Evolutionary conservation across 2,329 filamentous ascomycete genomes (phyloP), one percentile per base, ranked within the genome.

Genomic region (Penicillium sp.): DNA sequence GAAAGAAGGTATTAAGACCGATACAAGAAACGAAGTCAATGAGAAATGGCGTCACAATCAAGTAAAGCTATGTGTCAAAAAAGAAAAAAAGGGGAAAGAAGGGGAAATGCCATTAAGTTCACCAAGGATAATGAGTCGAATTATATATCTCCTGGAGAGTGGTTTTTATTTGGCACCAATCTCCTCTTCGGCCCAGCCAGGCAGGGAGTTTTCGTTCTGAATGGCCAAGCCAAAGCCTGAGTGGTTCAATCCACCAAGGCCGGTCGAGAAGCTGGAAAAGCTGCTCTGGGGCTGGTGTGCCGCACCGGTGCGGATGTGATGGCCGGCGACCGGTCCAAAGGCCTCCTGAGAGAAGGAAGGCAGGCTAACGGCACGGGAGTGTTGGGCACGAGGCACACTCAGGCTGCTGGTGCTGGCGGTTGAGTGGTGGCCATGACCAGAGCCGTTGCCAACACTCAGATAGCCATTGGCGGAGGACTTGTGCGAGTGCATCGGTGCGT

Each of bases 321-420:
- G 64, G 28, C 57, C 58, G 6, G 66, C 63, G 37, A 66, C 63
- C 20, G 73, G 71, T 9, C 72, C 74, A 58, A 80, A 78, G 10
- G 76, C 72, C 36, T 79, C 78, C 54, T 83, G 78, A 2, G 78
- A 80, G 65, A 84, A 84, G 5, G 80, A 81, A 1, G 93, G 93
- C 62, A 98, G 74, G 66, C 89, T 95, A 49, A 96, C 89, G 27
- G 93, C 89, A 29, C 93, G 85, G 62, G 82, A 91, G 63, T 86
- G 82, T 54, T 79, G 77, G 35, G 77, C 76, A 47, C 79, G 76
- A 36, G 74, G 75, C 45, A 74, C 71, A 44, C 71, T 78, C 44
- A 80, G 64, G 55, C 66, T 72, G 50, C 68, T 71, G 47, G 80
- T 84, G 42, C 81, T 81, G 2, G 87, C 87, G 2, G 63, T 63